phyloP scores from a whole-genome alignment of 1,284 basidiomycete species.

The Schizophyllum amplum region DNA sequence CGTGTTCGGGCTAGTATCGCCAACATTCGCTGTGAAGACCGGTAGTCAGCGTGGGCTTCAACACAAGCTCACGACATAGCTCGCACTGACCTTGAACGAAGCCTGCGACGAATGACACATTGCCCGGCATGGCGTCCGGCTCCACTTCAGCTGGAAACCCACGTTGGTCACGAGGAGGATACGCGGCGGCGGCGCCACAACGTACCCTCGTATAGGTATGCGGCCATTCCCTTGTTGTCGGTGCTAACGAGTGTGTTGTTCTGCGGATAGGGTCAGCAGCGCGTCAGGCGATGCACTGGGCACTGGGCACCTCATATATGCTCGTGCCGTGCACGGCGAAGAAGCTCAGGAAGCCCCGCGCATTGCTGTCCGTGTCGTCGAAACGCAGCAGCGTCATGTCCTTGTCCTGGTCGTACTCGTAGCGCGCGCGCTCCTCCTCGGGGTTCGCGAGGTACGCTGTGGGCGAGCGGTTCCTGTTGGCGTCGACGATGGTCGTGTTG shows the following conservation, averaged over 20 bases:
- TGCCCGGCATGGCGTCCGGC: constrained; percentile 59
- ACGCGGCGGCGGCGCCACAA: not conserved
- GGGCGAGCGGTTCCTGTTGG: constrained; percentile 69
- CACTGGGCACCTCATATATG: constrained; percentile 52
- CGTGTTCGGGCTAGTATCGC: constrained; percentile 75
- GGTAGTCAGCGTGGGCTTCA: constrained; percentile 1
- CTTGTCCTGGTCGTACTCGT: constrained; percentile 66
- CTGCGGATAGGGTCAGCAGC: constrained; percentile 23
- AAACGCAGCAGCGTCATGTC: constrained; percentile 60
- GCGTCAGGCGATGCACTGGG: not conserved
- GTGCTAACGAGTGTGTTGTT: constrained; percentile 72
- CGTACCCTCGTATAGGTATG: constrained; percentile 65
- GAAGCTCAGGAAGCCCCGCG: constrained; percentile 65
- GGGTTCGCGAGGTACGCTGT: constrained; percentile 71
- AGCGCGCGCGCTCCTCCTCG: constrained; percentile 52
- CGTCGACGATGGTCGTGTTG: constrained; percentile 58
- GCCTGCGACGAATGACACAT: constrained; percentile 64
- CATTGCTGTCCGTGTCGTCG: constrained; percentile 37
- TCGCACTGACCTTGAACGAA: constrained; percentile 55
- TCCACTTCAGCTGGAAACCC: constrained; percentile 44
- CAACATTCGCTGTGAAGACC: constrained; percentile 53
- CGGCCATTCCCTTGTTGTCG: constrained; percentile 82
- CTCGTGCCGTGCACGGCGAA: constrained; percentile 80
- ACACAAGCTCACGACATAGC: constrained; percentile 6
- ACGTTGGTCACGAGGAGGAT: not conserved